phyloP scores from a whole-genome alignment of 768 basidiomycete species.

The Panaeolus cyanescens region DNA sequence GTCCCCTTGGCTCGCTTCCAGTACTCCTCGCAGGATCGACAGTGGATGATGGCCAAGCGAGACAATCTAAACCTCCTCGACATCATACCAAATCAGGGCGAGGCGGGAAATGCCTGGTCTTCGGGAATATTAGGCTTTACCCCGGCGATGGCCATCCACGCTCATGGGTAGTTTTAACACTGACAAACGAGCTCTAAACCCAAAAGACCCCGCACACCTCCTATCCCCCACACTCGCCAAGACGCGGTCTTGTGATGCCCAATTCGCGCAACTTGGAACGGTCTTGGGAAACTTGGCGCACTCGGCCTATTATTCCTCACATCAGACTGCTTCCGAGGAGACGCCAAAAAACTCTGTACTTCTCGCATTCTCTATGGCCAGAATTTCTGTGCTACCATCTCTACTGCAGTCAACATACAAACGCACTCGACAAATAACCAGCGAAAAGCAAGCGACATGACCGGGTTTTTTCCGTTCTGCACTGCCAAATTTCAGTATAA shows the following conservation, averaged over 20 bases:
- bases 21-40: neutral
- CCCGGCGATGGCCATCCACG: neutral
- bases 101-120: neutral
- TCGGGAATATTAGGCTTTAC: neutral
- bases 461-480: too few relatives aligned
- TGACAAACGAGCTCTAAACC: neutral
- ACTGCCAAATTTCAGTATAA: too few relatives aligned
- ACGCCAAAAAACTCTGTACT: too few relatives aligned
- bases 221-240: neutral
- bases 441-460: too few relatives aligned
- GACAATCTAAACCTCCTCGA: neutral
- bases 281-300: neutral
- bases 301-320: too few relatives aligned
- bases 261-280: neutral
- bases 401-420: too few relatives aligned
- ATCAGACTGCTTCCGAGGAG: too few relatives aligned
- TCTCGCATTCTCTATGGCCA: too few relatives aligned
- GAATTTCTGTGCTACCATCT: too few relatives aligned
- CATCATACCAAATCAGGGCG: neutral
- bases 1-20: neutral
- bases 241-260: neutral
- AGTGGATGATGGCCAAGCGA: neutral
- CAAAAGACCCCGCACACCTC: neutral
- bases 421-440: too few relatives aligned
- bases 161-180: neutral